Evolutionary conservation across 2,329 filamentous ascomycete genomes (phyloP).

Genomic region (Moelleriella libera): DNA sequence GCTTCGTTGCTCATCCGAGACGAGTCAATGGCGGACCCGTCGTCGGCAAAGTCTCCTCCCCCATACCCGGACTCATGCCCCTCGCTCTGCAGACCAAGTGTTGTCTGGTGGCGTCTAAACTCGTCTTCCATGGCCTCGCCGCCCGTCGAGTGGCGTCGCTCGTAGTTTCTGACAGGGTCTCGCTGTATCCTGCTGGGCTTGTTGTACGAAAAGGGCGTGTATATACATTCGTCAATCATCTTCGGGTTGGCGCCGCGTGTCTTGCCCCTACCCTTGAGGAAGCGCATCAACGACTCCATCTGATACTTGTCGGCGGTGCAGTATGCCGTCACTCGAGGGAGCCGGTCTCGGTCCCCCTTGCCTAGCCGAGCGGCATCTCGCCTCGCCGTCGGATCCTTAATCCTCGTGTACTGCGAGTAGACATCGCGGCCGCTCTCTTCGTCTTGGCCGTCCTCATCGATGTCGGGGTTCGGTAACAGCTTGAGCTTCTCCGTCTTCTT

Average conservation of each 20-base stretch:
- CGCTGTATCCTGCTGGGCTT: conserved; percentile 17
- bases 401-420: conserved; percentile 93
- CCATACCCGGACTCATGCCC: conserved; percentile 16
- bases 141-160: conserved; percentile 64
- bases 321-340: conserved; percentile 91
- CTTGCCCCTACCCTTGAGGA: conserved; percentile 72
- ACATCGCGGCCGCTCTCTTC: conserved; percentile 92
- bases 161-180: conserved; percentile 32
- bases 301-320: conserved; percentile 89
- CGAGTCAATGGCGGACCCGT: conserved; percentile 10
- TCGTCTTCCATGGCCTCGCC: conserved; percentile 35
- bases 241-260: conserved; percentile 73
- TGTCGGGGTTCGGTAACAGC: conserved; percentile 80
- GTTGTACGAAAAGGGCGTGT: conserved; percentile 79
- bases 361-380: conserved; percentile 84
- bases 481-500: conserved; percentile 96
- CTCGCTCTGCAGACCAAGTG: conserved; percentile 41
- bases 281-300: conserved; percentile 78
- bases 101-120: conserved; percentile 30
- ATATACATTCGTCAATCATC: conserved; percentile 93
- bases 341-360: conserved; percentile 75
- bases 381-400: conserved; percentile 88
- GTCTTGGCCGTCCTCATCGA: conserved; percentile 55
- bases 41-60: conserved; percentile 15
- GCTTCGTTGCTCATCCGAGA: conserved; percentile 15